These are phyloP conservation scores for Nicotiana tomentosiformis DNA, from an alignment of 257 asterid genomes.

Conservation along the genomic window DNA sequence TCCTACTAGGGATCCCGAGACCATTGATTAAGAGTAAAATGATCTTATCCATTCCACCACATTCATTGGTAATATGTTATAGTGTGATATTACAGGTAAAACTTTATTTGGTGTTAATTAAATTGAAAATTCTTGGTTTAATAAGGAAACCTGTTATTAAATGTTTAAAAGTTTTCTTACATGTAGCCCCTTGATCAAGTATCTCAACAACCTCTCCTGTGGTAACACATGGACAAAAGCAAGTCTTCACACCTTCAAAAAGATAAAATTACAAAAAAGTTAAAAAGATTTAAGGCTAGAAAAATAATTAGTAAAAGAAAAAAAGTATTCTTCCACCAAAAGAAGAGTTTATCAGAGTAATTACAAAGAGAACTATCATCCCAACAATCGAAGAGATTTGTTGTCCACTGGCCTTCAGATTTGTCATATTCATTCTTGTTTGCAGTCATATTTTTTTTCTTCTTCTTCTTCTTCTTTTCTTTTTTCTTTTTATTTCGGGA, in stretches of 20 bases:
- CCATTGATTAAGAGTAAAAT: no score
- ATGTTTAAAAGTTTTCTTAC: conserved; percentile 6
- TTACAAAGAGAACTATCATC: conserved; percentile 28
- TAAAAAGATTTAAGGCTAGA: not conserved
- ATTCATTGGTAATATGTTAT: no score
- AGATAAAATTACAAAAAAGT: not conserved
- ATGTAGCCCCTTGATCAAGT: conserved; percentile 32
- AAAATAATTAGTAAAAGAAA: not conserved
- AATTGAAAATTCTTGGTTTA: not conserved
- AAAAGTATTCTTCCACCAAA: not conserved
- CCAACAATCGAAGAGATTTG: conserved; percentile 22
- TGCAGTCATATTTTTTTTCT: not conserved
- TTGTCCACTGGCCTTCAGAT: conserved; percentile 31
- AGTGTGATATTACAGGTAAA: not conserved
- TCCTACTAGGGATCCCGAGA: no score
- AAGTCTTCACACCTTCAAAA: conserved; percentile 24
- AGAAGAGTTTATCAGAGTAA: not conserved
- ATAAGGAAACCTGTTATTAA: not conserved
- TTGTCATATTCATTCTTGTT: not conserved
- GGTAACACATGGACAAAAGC: conserved; percentile 32
- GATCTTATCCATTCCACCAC: no score
- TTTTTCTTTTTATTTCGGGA: no score
- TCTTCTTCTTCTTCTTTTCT: no score
- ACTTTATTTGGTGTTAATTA: not conserved
- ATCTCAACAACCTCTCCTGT: conserved; percentile 29